These are phyloP conservation scores for Populus tremula DNA, from an alignment of 345 rosid genomes.

Conservation along the genomic window DNA sequence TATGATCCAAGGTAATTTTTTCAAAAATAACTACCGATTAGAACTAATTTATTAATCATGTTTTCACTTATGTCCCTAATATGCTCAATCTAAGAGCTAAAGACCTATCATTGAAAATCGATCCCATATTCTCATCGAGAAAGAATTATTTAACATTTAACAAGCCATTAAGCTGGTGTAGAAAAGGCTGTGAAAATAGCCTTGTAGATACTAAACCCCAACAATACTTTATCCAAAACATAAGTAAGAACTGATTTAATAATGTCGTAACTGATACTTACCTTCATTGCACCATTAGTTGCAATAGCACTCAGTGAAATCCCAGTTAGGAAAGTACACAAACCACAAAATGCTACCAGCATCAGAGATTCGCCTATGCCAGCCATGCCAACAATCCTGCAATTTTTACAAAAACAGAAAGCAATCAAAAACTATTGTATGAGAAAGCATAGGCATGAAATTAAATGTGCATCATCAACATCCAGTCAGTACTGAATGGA, in stretches of 20 bases:
- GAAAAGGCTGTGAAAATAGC: not conserved
- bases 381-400: slow-evolving; percentile 99
- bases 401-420: slow-evolving; percentile 3
- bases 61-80: not conserved
- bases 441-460: not conserved
- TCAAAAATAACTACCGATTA: not conserved
- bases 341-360: slow-evolving; percentile 83
- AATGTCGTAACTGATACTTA: slow-evolving; percentile 14
- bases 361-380: slow-evolving; percentile 80
- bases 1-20: not conserved
- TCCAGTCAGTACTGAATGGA: not conserved
- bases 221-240: not conserved
- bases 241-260: not conserved
- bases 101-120: not conserved
- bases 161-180: not conserved
- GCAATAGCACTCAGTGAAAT: slow-evolving; percentile 99
- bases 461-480: not conserved
- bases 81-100: not conserved
- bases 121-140: not conserved
- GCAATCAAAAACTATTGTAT: not conserved
- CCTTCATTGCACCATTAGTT: slow-evolving; percentile 99
- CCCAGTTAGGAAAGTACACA: slow-evolving; percentile 88
- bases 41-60: not conserved
- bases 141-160: not conserved
- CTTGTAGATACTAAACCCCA: not conserved